These are phyloP conservation scores for Pythium brassicae DNA, from an alignment of 352 stramenopile genomes.

Conservation along the genomic window DNA sequence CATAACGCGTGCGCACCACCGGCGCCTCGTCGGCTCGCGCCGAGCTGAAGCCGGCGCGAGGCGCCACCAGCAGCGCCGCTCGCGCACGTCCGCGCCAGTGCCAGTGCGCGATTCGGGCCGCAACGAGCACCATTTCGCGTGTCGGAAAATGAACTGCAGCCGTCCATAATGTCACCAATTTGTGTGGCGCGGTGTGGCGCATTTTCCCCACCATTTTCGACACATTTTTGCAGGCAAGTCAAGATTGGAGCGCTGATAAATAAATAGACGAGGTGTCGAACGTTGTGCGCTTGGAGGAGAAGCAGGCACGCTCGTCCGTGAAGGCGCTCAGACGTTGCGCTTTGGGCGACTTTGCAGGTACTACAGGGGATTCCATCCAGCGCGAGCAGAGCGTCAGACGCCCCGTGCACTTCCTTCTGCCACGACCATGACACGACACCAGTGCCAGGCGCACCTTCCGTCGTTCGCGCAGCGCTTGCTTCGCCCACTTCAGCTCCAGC, in stretches of 20 bases:
- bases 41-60: background rate
- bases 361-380: constrained; percentile 5
- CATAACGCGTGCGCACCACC: constrained; percentile 78
- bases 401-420: no score
- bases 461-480: constrained; percentile 38
- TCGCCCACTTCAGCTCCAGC: constrained; percentile 50
- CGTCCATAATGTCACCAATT: background rate
- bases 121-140: background rate
- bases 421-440: no score
- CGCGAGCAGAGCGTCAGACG: background rate
- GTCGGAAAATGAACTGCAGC: background rate
- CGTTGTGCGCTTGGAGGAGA: no score
- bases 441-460: constrained; percentile 33
- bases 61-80: background rate
- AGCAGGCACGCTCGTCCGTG: no score
- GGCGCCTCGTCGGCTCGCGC: background rate
- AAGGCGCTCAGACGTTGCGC: constrained; percentile 7
- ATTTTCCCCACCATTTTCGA: background rate
- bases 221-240: background rate
- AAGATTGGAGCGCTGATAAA: background rate
- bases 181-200: background rate
- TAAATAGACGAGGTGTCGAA: no score
- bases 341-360: constrained; percentile 30
- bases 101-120: background rate
- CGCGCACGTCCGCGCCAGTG: background rate